These are phyloP conservation scores for Kwoniella newhampshirensis DNA, from an alignment of 768 basidiomycete genomes.

Conservation along the genomic window DNA sequence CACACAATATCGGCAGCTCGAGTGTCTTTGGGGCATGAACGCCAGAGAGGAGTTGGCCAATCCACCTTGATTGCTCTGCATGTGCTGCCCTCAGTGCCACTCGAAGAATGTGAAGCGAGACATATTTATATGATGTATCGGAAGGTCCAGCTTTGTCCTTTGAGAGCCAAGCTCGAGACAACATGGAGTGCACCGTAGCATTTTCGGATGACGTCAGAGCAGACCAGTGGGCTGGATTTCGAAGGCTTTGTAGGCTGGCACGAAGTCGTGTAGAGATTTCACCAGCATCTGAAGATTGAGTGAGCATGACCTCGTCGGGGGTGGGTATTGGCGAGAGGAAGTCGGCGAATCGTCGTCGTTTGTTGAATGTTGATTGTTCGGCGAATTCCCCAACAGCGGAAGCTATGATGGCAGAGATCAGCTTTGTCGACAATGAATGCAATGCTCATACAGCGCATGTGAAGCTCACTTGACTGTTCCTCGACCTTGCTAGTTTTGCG, in stretches of 20 bases:
- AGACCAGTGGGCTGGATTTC: no score
- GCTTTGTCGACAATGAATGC: neutral
- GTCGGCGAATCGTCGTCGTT: slow-evolving; percentile 10
- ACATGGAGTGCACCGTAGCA: slow-evolving; percentile 9
- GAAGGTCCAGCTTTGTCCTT: slow-evolving; percentile 11
- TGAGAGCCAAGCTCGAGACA: slow-evolving; percentile 8
- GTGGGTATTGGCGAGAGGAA: slow-evolving; percentile 12
- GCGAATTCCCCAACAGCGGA: neutral
- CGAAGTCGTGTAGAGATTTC: no score
- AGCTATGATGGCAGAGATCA: neutral
- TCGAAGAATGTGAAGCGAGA: slow-evolving; percentile 13
- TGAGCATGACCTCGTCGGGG: slow-evolving; percentile 6
- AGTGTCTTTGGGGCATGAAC: neutral
- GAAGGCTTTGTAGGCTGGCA: no score
- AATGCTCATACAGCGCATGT: neutral
- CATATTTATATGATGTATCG: slow-evolving; percentile 17
- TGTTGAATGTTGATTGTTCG: neutral
- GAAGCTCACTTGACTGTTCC: slow-evolving; percentile 7
- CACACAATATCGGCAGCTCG: slow-evolving; percentile 5
- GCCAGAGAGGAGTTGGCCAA: neutral
- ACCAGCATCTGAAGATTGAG: no score
- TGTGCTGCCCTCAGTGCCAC: slow-evolving; percentile 15
- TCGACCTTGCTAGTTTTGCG: neutral
- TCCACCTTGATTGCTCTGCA: slow-evolving; percentile 10
- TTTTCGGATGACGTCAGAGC: no score